These are phyloP conservation scores for Thecamonas trahens DNA, from an alignment of 78 protist genomes.

Conservation along the genomic window DNA sequence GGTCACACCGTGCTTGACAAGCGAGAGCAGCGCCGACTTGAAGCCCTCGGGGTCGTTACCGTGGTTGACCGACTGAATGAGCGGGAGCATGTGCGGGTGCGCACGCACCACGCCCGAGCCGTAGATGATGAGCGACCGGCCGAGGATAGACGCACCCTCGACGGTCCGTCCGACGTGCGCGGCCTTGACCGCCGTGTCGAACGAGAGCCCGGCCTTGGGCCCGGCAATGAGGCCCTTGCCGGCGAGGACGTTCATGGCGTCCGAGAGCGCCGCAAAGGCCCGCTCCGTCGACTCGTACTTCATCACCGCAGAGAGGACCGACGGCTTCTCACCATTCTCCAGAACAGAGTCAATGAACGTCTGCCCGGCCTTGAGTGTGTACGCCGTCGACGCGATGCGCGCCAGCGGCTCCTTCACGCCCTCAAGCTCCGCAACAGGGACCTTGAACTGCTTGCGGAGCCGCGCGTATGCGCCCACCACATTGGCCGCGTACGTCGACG, in stretches of 20 bases:
- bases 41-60: slow-evolving; percentile 18
- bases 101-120: slow-evolving; percentile 38
- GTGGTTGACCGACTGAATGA: slow-evolving; percentile 13
- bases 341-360: slow-evolving; percentile 14
- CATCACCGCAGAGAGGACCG: slow-evolving; percentile 39
- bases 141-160: slow-evolving; percentile 39
- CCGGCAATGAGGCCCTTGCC: slow-evolving; percentile 37
- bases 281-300: slow-evolving; percentile 29
- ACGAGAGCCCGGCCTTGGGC: slow-evolving; percentile 5
- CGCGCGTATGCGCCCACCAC: slow-evolving; percentile 43
- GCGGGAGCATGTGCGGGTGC: slow-evolving; percentile 27
- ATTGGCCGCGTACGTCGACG: neutral
- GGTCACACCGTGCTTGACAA: slow-evolving; percentile 9
- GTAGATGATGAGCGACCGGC: slow-evolving; percentile 32
- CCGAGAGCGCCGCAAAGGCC: slow-evolving; percentile 1
- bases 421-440: slow-evolving; percentile 37
- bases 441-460: slow-evolving; percentile 49
- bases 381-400: slow-evolving; percentile 10
- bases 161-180: slow-evolving; percentile 33
- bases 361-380: slow-evolving; percentile 8
- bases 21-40: neutral
- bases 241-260: slow-evolving; percentile 36
- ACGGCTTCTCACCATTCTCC: slow-evolving; percentile 22
- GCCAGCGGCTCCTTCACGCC: slow-evolving; percentile 46
- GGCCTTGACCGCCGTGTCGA: slow-evolving; percentile 15